Base-by-base conservation (phyloP, 1,284 basidiomycete species). In the Termitomyces sp. region DNA sequence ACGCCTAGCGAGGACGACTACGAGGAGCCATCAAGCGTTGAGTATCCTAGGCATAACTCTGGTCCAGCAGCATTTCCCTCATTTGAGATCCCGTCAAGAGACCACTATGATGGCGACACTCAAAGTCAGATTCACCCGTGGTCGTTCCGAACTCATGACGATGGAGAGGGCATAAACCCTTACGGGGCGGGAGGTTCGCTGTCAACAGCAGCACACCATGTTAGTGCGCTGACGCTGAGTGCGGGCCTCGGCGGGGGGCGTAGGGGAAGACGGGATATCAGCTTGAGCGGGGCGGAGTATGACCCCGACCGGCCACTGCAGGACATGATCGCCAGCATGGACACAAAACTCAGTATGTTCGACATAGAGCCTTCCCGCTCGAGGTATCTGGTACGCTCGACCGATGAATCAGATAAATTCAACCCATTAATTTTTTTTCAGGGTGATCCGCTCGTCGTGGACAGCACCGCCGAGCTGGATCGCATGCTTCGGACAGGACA, bases 191-290 rank as follows among this genome's bases (percentile, higher is more conserved):
- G 77, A 18, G 79, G 83, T 53, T 88, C 90, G 0, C 72, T 89
- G 53, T 92, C 88, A 0, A 93, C 91, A 0, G 83, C 83, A 10
- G 88, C 84, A 2, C 92, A 95, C 67, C 92, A 95, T 68, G 90
- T 89, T 24, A 91, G 87, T 57, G 88, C 81, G 0, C 74, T 93
- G 44, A 94, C 92, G 0, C 75, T 95, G n/a, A 88, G 80, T 53
- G 89, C 90, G 2, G 92, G 92, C 0, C 76, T 94, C 3, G 84
- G 80, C 4, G 73, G 70, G 9, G 71, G 71, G 3, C 70, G 83
- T 18, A 72, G 69, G 5, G 66, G 66, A 19, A 68, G 76, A 54
- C 71, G 82, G 52, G 83, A 77, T 50, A 66, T 77, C 33, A 86
- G 81, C 60, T 65, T 86, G 35, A 88, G 84, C 62, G 86, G 83